Conservation (phyloP, 306 rosid species). For the Rubus idaeus region DNA sequence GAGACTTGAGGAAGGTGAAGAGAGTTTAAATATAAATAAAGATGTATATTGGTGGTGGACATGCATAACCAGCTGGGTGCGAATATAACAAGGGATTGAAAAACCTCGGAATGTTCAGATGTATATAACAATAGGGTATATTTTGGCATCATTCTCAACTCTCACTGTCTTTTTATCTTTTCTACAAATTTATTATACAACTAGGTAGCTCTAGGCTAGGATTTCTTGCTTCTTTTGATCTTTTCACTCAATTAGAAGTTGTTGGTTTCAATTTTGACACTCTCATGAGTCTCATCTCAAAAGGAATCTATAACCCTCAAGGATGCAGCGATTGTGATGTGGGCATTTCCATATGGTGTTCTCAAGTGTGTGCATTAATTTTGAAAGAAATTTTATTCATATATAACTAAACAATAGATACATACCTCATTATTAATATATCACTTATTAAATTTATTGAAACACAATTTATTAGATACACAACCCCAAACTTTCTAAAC, state of each 20-base stretch:
- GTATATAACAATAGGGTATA: neutral
- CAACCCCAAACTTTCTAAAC: too few species aligned
- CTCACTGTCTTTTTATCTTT: slow-evolving; percentile 2
- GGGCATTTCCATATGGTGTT: neutral
- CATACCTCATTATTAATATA: too few species aligned
- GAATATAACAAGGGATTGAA: neutral
- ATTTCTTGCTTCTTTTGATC: too few species aligned
- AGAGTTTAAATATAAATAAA: neutral
- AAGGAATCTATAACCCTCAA: neutral
- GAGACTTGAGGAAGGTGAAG: neutral
- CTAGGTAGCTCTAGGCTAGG: neutral
- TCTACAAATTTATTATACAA: neutral
- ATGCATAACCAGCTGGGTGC: neutral
- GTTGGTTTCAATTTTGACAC: too few species aligned
- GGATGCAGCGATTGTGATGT: slow-evolving; percentile 45
- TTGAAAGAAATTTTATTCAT: too few species aligned
- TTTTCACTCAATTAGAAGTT: too few species aligned
- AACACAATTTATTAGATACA: too few species aligned
- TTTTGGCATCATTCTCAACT: slow-evolving; percentile 4
- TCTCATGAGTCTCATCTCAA: too few species aligned
- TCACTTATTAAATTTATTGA: too few species aligned
- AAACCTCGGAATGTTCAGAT: slow-evolving; percentile 9
- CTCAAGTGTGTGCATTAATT: neutral
- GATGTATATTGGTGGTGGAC: neutral
- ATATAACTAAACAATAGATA: too few species aligned